These are phyloP conservation scores for rapeseed (Brassica napus) DNA, from an alignment of 345 rosid species.

Conservation along the genomic window Da-Ae NC_063440.1:157501-158000, in stretches of 20 bases:
- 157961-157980: too few species aligned
- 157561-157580: slow-evolving; percentile 4
- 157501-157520: slow-evolving; percentile 24
- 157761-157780: not conserved
- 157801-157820: not conserved
- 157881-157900: too few species aligned
- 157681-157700: too few species aligned
- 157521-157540: not conserved
- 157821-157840: not conserved
- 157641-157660: not conserved
- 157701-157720: too few species aligned
- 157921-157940: too few species aligned
- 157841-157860: not conserved
- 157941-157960: too few species aligned
- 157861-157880: not conserved
- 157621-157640: not conserved
- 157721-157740: not conserved
- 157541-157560: not conserved
- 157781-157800: not conserved
- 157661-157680: not conserved
- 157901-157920: too few species aligned
- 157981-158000: too few species aligned
- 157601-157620: not conserved
- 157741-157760: not conserved
- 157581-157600: slow-evolving; percentile 7